Evolutionary conservation across 2,329 filamentous ascomycete species (phyloP).

Genomic region (Pestalotiopsis sp.): DNA sequence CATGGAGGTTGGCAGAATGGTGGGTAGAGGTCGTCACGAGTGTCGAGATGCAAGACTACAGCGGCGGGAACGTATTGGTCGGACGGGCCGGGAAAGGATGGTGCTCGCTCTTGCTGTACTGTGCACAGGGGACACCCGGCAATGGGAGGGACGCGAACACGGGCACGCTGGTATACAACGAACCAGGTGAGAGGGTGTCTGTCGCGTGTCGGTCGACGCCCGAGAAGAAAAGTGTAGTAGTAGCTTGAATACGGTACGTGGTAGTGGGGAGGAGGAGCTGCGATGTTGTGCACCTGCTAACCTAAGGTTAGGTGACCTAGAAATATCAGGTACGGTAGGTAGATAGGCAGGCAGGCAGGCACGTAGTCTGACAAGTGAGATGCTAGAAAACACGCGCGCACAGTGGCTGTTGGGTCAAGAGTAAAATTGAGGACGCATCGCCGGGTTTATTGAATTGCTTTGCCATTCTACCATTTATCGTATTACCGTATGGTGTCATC

Average conservation of each 20-base stretch:
- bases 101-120: neutral
- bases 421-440: no score
- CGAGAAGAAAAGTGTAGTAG: neutral
- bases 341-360: neutral
- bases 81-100: neutral
- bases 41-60: slow-evolving; percentile 16
- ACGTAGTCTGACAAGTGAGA: neutral
- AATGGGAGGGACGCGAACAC: neutral
- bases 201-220: neutral
- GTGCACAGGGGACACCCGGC: neutral
- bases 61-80: neutral
- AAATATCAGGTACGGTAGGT: neutral
- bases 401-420: no score
- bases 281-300: no score
- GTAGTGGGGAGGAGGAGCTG: no score
- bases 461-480: no score
- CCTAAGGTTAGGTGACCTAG: no score
- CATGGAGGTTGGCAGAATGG: slow-evolving; percentile 34
- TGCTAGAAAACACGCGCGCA: neutral
- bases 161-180: neutral
- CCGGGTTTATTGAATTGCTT: no score
- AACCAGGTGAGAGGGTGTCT: neutral
- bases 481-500: no score
- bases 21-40: slow-evolving; percentile 24
- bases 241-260: neutral